Percentiles rank a stretch among this genome's conserved stretches.
Evolutionary conservation across 2,329 filamentous ascomycete species (phyloP).

Genomic region (Chaetomiaceae sp.): DNA sequence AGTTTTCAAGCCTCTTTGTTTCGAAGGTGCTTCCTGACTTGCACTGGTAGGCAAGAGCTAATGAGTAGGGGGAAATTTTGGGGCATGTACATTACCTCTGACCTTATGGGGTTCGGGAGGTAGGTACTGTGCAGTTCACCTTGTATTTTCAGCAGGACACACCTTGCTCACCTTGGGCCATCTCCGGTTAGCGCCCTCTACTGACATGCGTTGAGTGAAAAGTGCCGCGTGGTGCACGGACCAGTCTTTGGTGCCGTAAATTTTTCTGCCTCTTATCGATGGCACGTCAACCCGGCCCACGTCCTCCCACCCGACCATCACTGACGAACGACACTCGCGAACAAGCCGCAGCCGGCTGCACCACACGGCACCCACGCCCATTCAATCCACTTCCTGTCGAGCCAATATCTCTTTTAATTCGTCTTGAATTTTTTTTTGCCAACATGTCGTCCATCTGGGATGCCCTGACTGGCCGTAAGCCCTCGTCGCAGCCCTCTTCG

Average conservation of each 20-base stretch:
- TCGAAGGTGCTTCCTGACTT: background rate
- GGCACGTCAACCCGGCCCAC: constrained; percentile 11
- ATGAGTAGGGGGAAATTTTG: constrained; percentile 23
- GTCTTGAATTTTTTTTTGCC: constrained; percentile 14
- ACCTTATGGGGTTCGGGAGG: too few species aligned
- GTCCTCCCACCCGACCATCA: constrained; percentile 10
- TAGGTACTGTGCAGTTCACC: constrained; percentile 10
- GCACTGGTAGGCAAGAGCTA: constrained; percentile 6
- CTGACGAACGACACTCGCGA: constrained; percentile 7
- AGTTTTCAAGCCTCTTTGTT: background rate
- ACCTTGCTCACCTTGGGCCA: constrained; percentile 14
- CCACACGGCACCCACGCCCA: constrained; percentile 4
- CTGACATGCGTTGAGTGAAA: too few species aligned
- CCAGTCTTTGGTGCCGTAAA: constrained; percentile 21
- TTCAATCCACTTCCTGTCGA: constrained; percentile 4
- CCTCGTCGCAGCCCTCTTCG: constrained; percentile 42
- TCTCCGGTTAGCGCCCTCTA: constrained; percentile 1
- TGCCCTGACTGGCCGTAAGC: constrained; percentile 57
- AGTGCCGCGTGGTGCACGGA: constrained; percentile 12
- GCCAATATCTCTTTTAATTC: constrained; percentile 9
- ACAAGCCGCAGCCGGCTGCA: constrained; percentile 8
- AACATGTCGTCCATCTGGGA: constrained; percentile 59
- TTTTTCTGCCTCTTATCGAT: constrained; percentile 25
- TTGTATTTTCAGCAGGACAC: background rate
- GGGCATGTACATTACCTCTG: too few species aligned